A percentile compares a stretch with the other conserved stretches of the same genome.
phyloP scores from a whole-genome alignment of 441 rosid species.

The Euphorbia schlechtendalii region DNA sequence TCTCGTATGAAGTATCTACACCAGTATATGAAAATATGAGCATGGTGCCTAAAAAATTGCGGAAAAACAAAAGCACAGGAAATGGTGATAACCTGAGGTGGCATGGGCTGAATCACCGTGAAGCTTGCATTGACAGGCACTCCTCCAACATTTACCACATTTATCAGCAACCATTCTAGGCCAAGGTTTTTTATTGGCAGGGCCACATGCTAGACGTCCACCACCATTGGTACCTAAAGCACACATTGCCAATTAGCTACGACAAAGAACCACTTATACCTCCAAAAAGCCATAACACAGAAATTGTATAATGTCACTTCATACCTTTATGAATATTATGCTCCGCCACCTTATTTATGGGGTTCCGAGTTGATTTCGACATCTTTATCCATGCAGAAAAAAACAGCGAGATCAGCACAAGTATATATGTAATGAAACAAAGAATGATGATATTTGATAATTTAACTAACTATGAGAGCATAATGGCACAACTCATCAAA shows the following conservation, averaged over 20 bases:
- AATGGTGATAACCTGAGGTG: slow-evolving; percentile 32
- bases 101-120: slow-evolving; percentile 33
- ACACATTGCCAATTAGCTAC: slow-evolving; percentile 38
- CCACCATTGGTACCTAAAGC: slow-evolving; percentile 40
- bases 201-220: slow-evolving; percentile 23
- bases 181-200: slow-evolving; percentile 27
- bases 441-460: background rate
- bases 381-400: slow-evolving; percentile 33
- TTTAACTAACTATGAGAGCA: background rate
- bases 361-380: slow-evolving; percentile 28
- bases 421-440: background rate
- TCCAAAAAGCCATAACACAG: slow-evolving; percentile 33
- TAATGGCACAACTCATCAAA: background rate
- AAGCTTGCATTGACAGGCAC: slow-evolving; percentile 42
- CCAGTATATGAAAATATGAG: slow-evolving; percentile 6
- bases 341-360: slow-evolving; percentile 19
- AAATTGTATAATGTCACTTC: slow-evolving; percentile 29
- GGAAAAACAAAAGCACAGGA: background rate
- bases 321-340: slow-evolving; percentile 53
- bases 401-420: background rate
- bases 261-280: too few relatives aligned
- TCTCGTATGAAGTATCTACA: slow-evolving; percentile 40
- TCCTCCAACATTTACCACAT: slow-evolving; percentile 43
- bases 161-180: slow-evolving; percentile 25
- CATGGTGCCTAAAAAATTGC: slow-evolving; percentile 2